Base-by-base conservation (phyloP, 495 filamentous ascomycete species). In the Aspergillus biplanus region DNA sequence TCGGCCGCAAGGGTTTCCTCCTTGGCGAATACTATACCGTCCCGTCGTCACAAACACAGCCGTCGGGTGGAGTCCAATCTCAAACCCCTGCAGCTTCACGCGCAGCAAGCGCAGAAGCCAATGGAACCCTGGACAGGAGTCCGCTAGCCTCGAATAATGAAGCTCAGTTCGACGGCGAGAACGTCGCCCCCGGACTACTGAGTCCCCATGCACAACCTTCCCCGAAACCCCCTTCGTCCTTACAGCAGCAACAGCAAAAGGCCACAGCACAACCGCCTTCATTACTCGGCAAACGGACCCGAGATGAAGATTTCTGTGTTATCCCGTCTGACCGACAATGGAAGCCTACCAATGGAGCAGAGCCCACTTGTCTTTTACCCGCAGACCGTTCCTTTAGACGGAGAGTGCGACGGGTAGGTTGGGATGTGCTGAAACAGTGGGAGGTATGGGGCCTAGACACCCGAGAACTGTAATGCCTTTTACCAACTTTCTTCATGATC, bases 361-460 rank as follows among this genome's bases (percentile, higher is more conserved):
- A 32, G 59, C 7, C 49, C 13, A 13, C 21, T 18, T 59, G 46
- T 21, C 16, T 59, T 13, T 0, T 37, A 31, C 11, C 32, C 16
- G 18, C 6, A 6, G 34, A 57, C 21, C 69, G 67, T 15, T 34
- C 71, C 3, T 71, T 73, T 60, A 65, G 73, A 55, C 71, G 79
- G 18, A 65, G 62, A 8, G 65, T 80, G 37, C 67, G 71, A 5
- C 74, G 73, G 7, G 75, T 76, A 7, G 75, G 73, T 13, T 80
- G 77, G 79, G 76, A 81, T n/a, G 73, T 75, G 1, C 62, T 79
- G 6, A 67, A 77, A 52, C 56, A 76, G 12, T 81, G 76, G 75
- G 79, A 81, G 56, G 73, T 81, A 2, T 81, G 78, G 78, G 69
- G 68, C 3, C 56, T 81, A 52, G 79, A 81, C 60, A 64, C 74